phyloP scores from a whole-genome alignment of 139 green algal species.

The Nannochloris sp. region DNA sequence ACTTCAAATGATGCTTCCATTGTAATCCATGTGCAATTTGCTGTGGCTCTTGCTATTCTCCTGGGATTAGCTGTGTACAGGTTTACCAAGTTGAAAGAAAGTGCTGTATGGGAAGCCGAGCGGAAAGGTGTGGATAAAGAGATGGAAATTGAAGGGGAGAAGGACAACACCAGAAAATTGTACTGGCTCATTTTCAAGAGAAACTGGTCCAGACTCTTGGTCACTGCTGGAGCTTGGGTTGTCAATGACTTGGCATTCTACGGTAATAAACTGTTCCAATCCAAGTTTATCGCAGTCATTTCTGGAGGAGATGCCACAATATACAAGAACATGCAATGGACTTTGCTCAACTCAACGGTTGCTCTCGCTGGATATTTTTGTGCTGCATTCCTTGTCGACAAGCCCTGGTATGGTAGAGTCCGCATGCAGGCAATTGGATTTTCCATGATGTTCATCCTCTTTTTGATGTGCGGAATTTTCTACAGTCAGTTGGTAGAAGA shows the following conservation, averaged over 20 bases:
- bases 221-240: slow-evolving; percentile 31
- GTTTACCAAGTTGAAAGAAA: slow-evolving; percentile 30
- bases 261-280: slow-evolving; percentile 68
- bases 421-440: slow-evolving; percentile 50
- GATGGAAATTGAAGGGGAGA: slow-evolving; percentile 8
- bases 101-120: slow-evolving; percentile 30
- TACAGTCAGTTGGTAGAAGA: slow-evolving; percentile 33
- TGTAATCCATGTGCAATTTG: slow-evolving; percentile 28
- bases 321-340: slow-evolving; percentile 51
- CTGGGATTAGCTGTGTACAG: slow-evolving; percentile 32
- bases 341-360: slow-evolving; percentile 55
- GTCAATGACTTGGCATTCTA: slow-evolving; percentile 55
- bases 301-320: slow-evolving; percentile 21
- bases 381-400: slow-evolving; percentile 51
- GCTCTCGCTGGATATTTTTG: slow-evolving; percentile 54
- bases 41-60: slow-evolving; percentile 23
- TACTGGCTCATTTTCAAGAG: slow-evolving; percentile 14
- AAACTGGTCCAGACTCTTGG: slow-evolving; percentile 27
- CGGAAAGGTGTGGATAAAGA: slow-evolving; percentile 23
- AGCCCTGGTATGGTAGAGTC: slow-evolving; percentile 37
- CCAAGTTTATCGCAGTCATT: slow-evolving; percentile 42
- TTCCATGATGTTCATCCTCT: slow-evolving; percentile 44
- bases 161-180: slow-evolving; percentile 7
- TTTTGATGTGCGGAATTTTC: slow-evolving; percentile 40
- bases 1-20: slow-evolving; percentile 2